phyloP scores from a whole-genome alignment of 169 alveolate genomes.

The Cystoisospora suis region DNA sequence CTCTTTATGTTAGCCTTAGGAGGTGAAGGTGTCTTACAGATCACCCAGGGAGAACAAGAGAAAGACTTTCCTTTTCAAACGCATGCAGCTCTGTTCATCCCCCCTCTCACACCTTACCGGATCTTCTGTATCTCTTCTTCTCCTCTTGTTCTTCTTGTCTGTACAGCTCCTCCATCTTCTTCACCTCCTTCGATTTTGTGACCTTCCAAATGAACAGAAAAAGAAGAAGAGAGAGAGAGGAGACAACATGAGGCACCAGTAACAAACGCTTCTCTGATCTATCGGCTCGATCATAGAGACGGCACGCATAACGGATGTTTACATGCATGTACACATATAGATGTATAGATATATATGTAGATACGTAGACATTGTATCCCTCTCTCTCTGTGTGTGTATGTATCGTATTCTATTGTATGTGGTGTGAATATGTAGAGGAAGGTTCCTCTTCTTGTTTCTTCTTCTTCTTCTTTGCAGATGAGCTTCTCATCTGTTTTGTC shows the following conservation, averaged over 20 bases:
- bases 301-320: background rate
- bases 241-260: background rate
- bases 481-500: too few species aligned
- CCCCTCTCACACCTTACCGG: constrained; percentile 24
- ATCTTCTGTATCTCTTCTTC: background rate
- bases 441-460: background rate
- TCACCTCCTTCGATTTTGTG: background rate
- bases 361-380: background rate
- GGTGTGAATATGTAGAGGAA: too few species aligned
- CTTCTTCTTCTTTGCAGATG: background rate
- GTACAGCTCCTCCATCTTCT: constrained; percentile 18
- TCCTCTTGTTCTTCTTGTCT: constrained; percentile 16
- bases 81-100: constrained; percentile 12
- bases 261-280: background rate
- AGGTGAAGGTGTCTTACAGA: background rate
- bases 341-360: background rate
- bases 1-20: constrained; percentile 16
- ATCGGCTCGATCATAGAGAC: background rate
- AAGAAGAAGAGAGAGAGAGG: background rate
- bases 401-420: too few species aligned
- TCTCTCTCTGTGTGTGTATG: too few species aligned
- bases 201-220: too few species aligned
- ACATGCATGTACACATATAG: background rate
- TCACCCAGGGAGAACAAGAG: constrained; percentile 23
- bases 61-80: background rate